Base-by-base conservation (phyloP, 257 asterid species). In the Lavandula angustifolia region DNA sequence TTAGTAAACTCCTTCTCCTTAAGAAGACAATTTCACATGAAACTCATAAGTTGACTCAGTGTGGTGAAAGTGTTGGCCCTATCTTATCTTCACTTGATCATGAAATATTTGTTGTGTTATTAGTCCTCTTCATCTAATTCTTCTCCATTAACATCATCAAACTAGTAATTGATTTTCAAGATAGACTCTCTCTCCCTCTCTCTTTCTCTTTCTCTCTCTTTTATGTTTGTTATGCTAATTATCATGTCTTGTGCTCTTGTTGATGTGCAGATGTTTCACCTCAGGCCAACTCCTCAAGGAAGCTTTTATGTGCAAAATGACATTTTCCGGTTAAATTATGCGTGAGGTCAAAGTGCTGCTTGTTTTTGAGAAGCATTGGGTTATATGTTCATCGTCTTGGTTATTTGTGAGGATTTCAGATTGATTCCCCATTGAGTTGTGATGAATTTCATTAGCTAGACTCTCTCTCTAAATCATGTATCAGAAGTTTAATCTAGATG, bases 261-360 rank as follows among this genome's bases (percentile, higher is more conserved):
- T 60, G 47, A 13, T 56, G 60, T 66, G 60, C 95, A 91, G 98
- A 78, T 91, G 96, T 88, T 91, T 77, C 98, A 91, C 64, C 76
- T 91, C 87, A 81, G 88, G 83, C 95, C 95, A 13, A 86, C 96
- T n/a, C 81, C 84, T 41, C 91, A 77, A 69, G 96, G 88, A 66
- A 88, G 91, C 84, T 88, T 82, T 75, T 91, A 84, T n/a, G 98
- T 91, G 76, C 72, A 67, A 64, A 91, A 91, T 52, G 98, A 91
- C 82, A 86, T 91, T 43, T 91, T 91, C 87, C 94, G 98, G 72
- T 74, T 91, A 77, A 91, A 88, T 67, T 91, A 91, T 54, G 96
- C 94, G 13, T 91, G 82, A 86, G 46, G 66, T 29, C 37, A 43
- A 61, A 56, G 4, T 54, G 73, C 56, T 67, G 54, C 18, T 78